Percentiles rank a stretch among this genome's conserved stretches.
Evolutionary conservation across 1,284 basidiomycete species (phyloP).

Genomic region (Ceratobasidium sp.): DNA sequence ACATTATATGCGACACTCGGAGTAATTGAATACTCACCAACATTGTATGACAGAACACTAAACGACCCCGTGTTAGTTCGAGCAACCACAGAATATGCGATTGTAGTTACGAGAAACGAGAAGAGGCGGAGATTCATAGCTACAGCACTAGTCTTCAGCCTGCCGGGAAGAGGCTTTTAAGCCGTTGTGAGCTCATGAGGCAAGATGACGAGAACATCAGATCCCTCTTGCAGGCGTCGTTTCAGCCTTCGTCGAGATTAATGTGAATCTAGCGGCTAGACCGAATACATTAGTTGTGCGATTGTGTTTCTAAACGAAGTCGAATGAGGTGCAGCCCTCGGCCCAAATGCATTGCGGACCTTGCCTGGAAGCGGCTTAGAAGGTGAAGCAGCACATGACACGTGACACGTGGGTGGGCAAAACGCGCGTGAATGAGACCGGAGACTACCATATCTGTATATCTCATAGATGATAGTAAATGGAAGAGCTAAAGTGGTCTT

Average conservation of each 20-base stretch:
- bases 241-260: no score
- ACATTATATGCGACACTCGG: background rate
- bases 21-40: slow-evolving; percentile 54
- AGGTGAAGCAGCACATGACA: background rate
- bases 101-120: background rate
- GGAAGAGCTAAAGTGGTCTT: background rate
- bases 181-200: no score
- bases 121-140: background rate
- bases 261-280: background rate
- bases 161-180: no score
- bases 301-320: no score
- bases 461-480: background rate
- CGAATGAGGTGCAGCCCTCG: background rate
- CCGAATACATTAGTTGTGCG: no score
- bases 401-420: background rate
- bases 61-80: slow-evolving; percentile 51
- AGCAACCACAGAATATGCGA: background rate
- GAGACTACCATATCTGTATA: background rate
- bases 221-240: no score
- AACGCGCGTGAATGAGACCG: background rate
- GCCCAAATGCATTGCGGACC: background rate
- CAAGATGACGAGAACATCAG: no score
- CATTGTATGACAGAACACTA: slow-evolving; percentile 58
- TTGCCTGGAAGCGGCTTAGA: background rate
- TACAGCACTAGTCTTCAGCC: no score